Evolutionary conservation across 116 monocot genomes (phyloP), one percentile per base, ranked within the genome.

Genomic region (Cymodocea nodosa): DNA sequence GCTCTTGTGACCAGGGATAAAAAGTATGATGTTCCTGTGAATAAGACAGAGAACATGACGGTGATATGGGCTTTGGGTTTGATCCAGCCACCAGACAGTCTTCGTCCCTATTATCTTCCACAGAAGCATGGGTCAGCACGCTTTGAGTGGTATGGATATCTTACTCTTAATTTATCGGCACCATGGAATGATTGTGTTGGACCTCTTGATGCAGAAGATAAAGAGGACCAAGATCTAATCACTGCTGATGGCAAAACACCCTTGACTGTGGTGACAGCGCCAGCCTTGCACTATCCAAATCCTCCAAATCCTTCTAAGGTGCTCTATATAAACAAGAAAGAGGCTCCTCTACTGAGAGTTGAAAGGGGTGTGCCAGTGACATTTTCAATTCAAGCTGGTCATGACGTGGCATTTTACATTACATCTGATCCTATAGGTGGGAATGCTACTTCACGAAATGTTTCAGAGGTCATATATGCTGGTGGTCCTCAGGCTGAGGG

Each of bases 371-470:
- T 90, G 34, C 85, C 84, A 0, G 95, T 95, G 56, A 90, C 74
- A 12, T 95, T 95, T 66, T 90, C 95, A 2, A 80, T 95, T 25
- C 86, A 95, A 78, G 95, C 90, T 0, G 95, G 95, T 23, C 95
- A 95, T 75, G 83, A 83, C 73, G 85, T 87, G 19, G 85, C 95
- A 13, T 71, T 95, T 49, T 95, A 95, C 55, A 73, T 95, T 30
- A 90, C 90, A 6, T 95, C 95, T 30, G 95, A 95, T 76, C 79
- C 90, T 0, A 75, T 95, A 58, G 95, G 95, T 25, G 95, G 90
- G 8, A 95, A 95, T 79, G 90, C 87, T 10, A 87, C 69, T 9
- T 69, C 44, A 7, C 70, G 85, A 15, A 89, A 93, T 74, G 48
- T 40, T 50, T 77, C 83, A 0, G 93, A 93, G 74, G 70, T 82